Evolutionary conservation across 306 rosid genomes (phyloP).

Genomic region (Prunus persica): Prunus_persica_NCBIv2 NC_034016.1:20798501-20799000

Average conservation of each 20-base stretch:
- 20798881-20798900: conserved; percentile 31
- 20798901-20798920: conserved; percentile 69
- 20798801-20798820: conserved; percentile 20
- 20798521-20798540: conserved; percentile 9
- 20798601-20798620: background rate
- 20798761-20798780: conserved; percentile 61
- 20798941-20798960: conserved; percentile 92
- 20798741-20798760: conserved; percentile 51
- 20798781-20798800: conserved; percentile 64
- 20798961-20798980: conserved; percentile 92
- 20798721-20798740: conserved; percentile 75
- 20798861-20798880: conserved; percentile 14
- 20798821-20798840: conserved; percentile 16
- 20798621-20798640: background rate
- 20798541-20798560: conserved; percentile 6
- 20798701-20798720: conserved; percentile 10
- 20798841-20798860: conserved; percentile 5
- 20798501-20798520: conserved; percentile 10
- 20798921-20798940: conserved; percentile 63
- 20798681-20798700: conserved; percentile 11
- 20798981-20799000: conserved; percentile 94
- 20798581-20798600: background rate
- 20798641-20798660: background rate
- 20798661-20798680: conserved; percentile 6
- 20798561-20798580: conserved; percentile 1